Base-by-base conservation (phyloP, 768 basidiomycete genomes). In the Rhizopogon vesiculosus region DNA sequence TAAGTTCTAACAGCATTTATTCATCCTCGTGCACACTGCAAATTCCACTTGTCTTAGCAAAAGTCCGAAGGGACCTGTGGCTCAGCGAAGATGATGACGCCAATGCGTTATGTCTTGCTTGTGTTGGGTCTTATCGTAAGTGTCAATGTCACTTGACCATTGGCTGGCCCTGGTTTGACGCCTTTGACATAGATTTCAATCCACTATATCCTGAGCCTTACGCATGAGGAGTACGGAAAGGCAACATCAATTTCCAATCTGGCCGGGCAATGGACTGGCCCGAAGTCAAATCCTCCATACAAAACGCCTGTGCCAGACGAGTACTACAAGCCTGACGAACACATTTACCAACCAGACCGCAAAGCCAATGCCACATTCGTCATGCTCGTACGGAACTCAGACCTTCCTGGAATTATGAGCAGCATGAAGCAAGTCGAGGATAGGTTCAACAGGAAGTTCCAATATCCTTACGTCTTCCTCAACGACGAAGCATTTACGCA, bases 401-500 rank as follows among this genome's bases (percentile, higher is more conserved):
- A 91, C 56, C 60, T 86, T 7, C 59, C 77, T n/a, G 77, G 78
- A 16, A 80, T 85, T 43, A 70, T 88, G 52, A 71, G 72, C 40
- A 87, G 85, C 59, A 84, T 93, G 61, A 80, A 80, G 59, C 81
- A 88, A 67, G 71, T 93, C 72, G 96, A 98, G 72, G 87, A 91
- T 65, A 76, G 88, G 41, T 97, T 97, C 74, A 98, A 98, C 71
- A 73, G 76, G 43, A 80, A 78, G 57, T 89, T 82, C 61, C 77
- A 80, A 19, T 96, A 97, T 64, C 91, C 92, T 4, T 97, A 90
- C 69, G 86, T 93, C 25, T 89, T 97, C 71, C 74, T 98, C 57
- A 96, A 96, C 66, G 93, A 97, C 48, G 81, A 82, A 59, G 81
- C 83, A 0, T 96, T 96, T 69, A 75, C 79, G 13, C 83, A 86